A percentile compares a stretch with the other conserved stretches of the same genome.
These are phyloP conservation scores for Medicago ruthenica DNA, from an alignment of 306 rosid species.

Conservation along the genomic window DNA sequence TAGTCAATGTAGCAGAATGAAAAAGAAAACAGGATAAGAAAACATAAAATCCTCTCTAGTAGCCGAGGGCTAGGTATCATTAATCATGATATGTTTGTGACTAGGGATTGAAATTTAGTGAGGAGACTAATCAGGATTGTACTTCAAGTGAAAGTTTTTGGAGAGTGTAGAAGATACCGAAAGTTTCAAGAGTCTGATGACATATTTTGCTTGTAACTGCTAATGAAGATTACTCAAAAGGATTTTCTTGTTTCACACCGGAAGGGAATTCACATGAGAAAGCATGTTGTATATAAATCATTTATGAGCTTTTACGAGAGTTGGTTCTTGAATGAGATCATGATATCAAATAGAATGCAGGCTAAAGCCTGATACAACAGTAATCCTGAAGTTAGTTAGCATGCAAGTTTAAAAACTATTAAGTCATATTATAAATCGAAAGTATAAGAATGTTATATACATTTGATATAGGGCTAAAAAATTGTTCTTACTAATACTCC, in stretches of 20 bases:
- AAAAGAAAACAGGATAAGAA: not conserved
- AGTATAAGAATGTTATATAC: constrained; percentile 6
- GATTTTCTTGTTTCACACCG: constrained; percentile 6
- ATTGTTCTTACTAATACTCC: constrained; percentile 18
- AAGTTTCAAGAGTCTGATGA: not conserved
- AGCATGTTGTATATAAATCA: not conserved
- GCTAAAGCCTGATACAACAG: constrained; percentile 10
- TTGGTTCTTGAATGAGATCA: not conserved
- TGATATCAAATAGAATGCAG: constrained; percentile 11
- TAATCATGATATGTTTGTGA: constrained; percentile 25
- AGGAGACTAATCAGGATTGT: constrained; percentile 28
- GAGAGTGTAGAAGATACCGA: constrained; percentile 33
- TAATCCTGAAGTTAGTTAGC: constrained; percentile 26
- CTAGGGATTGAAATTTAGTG: constrained; percentile 14
- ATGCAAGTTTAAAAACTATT: constrained; percentile 1
- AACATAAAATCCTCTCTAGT: not conserved
- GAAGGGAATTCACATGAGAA: not conserved
- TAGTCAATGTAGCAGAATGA: not conserved
- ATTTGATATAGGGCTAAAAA: constrained; percentile 5
- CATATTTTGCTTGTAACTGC: not conserved
- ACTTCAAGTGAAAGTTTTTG: constrained; percentile 20
- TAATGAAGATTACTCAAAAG: not conserved
- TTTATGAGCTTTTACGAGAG: not conserved
- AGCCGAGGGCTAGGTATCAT: not conserved
- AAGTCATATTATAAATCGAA: constrained; percentile 21